A percentile compares a stretch with the other conserved stretches of the same genome.
These are phyloP conservation scores for Chalaropsis thielavioides DNA, from an alignment of 2,329 filamentous ascomycete genomes.

Conservation along the genomic window DNA sequence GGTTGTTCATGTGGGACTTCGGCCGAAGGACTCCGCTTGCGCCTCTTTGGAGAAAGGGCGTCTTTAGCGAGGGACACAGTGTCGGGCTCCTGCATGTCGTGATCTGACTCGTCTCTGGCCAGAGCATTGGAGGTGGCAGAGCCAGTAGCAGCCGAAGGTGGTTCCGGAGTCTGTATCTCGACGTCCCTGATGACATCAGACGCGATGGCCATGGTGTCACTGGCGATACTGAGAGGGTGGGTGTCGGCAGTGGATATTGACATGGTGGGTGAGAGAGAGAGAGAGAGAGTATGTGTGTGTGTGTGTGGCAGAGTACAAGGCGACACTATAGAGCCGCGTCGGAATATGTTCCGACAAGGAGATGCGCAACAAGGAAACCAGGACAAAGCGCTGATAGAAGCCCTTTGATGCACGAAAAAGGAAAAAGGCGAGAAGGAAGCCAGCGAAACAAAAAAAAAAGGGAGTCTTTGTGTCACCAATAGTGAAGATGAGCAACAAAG, in stretches of 20 bases:
- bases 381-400: neutral
- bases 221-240: neutral
- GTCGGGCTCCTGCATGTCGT: neutral
- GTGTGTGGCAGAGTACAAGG: neutral
- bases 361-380: neutral
- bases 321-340: too few relatives aligned
- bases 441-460: neutral
- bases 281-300: neutral
- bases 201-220: neutral
- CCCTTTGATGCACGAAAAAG: neutral
- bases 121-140: neutral
- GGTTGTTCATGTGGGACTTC: neutral
- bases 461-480: neutral
- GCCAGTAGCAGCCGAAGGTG: neutral
- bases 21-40: slow-evolving; percentile 2
- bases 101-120: neutral
- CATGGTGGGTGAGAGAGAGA: neutral
- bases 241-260: neutral
- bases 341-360: neutral
- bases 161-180: neutral
- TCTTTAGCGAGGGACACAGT: neutral
- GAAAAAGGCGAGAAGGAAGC: neutral
- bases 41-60: slow-evolving; percentile 8
- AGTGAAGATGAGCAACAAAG: neutral
- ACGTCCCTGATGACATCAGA: neutral